phyloP scores from a whole-genome alignment of 2,329 filamentous ascomycete species.

The Trichophyton verrucosum region DNA sequence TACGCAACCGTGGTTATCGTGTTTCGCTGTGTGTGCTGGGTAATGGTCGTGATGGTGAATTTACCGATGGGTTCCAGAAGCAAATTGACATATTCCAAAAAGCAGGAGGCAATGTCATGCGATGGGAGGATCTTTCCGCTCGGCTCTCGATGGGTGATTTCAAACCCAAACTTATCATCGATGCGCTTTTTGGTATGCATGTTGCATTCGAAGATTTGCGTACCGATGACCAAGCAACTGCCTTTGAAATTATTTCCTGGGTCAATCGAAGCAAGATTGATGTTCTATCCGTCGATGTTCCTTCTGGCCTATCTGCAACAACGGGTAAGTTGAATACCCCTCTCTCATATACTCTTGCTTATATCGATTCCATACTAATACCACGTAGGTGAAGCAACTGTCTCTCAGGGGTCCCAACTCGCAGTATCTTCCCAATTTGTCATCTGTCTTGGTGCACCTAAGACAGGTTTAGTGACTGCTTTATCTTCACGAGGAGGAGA shows the following conservation, averaged over 20 bases:
- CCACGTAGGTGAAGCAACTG: slow-evolving; percentile 38
- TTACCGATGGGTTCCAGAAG: slow-evolving; percentile 65
- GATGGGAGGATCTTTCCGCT: slow-evolving; percentile 46
- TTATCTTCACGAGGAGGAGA: slow-evolving; percentile 48
- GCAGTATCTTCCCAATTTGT: slow-evolving; percentile 74
- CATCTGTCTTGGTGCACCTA: slow-evolving; percentile 74
- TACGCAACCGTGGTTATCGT: slow-evolving; percentile 69
- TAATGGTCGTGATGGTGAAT: slow-evolving; percentile 66
- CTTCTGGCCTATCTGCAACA: slow-evolving; percentile 73
- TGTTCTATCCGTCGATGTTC: slow-evolving; percentile 79
- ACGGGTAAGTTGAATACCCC: slow-evolving; percentile 46
- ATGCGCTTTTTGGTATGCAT: slow-evolving; percentile 76
- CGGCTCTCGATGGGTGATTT: slow-evolving; percentile 43
- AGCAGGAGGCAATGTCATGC: slow-evolving; percentile 61
- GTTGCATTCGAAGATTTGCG: slow-evolving; percentile 80
- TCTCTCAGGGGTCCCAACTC: slow-evolving; percentile 61
- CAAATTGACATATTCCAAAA: slow-evolving; percentile 76
- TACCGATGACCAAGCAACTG: slow-evolving; percentile 66
- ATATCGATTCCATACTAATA: not conserved
- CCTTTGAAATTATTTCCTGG: slow-evolving; percentile 87
- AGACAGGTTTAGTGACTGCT: slow-evolving; percentile 69
- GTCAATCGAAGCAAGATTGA: slow-evolving; percentile 75
- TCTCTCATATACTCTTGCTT: slow-evolving; percentile 33
- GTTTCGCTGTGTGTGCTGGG: slow-evolving; percentile 75
- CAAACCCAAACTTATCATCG: slow-evolving; percentile 68